These are phyloP conservation scores for Pestalotiopsis sp. DNA, from an alignment of 2,329 filamentous ascomycete genomes.

Conservation along the genomic window DNA sequence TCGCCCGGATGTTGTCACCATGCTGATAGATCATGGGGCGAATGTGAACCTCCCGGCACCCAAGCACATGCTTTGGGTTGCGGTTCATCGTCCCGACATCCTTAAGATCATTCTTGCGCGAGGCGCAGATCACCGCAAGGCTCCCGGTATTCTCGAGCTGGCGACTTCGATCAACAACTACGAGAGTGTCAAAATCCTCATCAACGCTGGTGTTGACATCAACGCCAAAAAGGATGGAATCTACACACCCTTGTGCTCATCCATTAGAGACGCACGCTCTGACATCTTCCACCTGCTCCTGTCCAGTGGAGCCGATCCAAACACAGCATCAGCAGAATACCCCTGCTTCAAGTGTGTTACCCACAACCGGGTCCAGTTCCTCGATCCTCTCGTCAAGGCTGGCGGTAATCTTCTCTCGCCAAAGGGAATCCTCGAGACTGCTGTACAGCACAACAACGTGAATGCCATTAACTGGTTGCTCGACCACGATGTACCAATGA, in stretches of 20 bases:
- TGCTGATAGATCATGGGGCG: slow-evolving; percentile 58
- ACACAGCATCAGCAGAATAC: slow-evolving; percentile 62
- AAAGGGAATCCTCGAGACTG: slow-evolving; percentile 66
- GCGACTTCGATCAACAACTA: slow-evolving; percentile 64
- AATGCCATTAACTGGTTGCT: slow-evolving; percentile 62
- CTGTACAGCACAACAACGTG: slow-evolving; percentile 61
- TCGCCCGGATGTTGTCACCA: slow-evolving; percentile 55
- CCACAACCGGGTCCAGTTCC: slow-evolving; percentile 60
- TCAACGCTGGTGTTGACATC: slow-evolving; percentile 59
- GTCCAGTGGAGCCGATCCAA: slow-evolving; percentile 59
- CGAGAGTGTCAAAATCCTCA: slow-evolving; percentile 58
- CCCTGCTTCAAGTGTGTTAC: slow-evolving; percentile 70
- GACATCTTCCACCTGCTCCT: slow-evolving; percentile 64
- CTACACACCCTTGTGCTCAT: slow-evolving; percentile 67
- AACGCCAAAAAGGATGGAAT: slow-evolving; percentile 64
- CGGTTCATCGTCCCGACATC: slow-evolving; percentile 58
- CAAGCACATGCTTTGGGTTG: slow-evolving; percentile 68
- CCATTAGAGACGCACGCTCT: slow-evolving; percentile 64
- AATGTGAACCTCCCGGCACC: slow-evolving; percentile 69
- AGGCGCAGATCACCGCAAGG: slow-evolving; percentile 60
- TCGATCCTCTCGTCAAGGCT: slow-evolving; percentile 59
- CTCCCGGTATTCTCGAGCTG: slow-evolving; percentile 64
- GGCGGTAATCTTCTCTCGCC: slow-evolving; percentile 60
- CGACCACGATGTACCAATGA: slow-evolving; percentile 59
- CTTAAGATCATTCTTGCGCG: slow-evolving; percentile 58